Base-by-base conservation (phyloP, 257 asterid species). In the Avicennia marina region DNA sequence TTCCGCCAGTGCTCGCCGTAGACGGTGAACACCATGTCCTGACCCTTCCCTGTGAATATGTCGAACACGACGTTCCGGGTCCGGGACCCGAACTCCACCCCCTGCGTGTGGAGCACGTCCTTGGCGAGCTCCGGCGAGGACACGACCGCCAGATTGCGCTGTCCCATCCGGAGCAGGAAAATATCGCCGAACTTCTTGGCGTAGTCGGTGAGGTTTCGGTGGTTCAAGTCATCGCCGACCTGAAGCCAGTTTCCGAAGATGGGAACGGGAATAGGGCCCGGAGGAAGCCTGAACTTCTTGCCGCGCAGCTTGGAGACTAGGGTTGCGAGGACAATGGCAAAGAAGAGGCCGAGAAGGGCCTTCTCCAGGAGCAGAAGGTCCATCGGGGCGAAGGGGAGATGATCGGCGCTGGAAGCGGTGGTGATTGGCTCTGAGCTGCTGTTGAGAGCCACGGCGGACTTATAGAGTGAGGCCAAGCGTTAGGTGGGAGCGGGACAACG, bases 1-100 rank as follows among this genome's bases (percentile, higher is more conserved):
- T 80, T 85, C 58, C 90, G 68, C 90, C 90, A 85, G 45, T 85
- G 95, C 27, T 85, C 90, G 3, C 95, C 90, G 57, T 85, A 85
- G 2, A 79, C 88, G 0, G 90, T 82, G 60, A 85, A 85, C 48
- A 82, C 86, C 95, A 85, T 85, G 31, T 81, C 90, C 54, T 85
- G 94, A 3, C 90, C 90, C 45, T 79, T 79, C 0, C 82, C 87
- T 2, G 95, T 85, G 65, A 85, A 85, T 31, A 85, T 75, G 47
- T 85, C 94, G 56, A 85, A 75, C 6, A 85, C 90, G 1, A 82
- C 87, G 47, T 85, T 85, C 7, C 90, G 64, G 0, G 90, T 79
- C 2, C 94, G 77, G 1, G 94, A 81, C 1, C 87, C 90, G 62
- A 85, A 85, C 40, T 85, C 87, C 15, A 85, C 90, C 0, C 94